Evolutionary conservation across 2,329 filamentous ascomycete species (phyloP).

Genomic region (Periconia macrospinosa): DNA sequence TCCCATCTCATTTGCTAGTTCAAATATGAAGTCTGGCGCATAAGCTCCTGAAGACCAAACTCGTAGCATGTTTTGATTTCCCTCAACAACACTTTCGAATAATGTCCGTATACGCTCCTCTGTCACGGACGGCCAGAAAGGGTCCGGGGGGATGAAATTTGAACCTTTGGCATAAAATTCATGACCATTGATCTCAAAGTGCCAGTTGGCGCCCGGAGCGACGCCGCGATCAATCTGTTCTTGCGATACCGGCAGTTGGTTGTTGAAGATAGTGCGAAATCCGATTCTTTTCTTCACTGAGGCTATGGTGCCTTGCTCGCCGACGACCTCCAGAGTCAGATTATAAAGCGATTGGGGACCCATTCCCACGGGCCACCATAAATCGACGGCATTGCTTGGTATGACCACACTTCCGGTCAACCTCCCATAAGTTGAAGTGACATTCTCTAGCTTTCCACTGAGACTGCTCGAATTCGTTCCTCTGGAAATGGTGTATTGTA

Average conservation of each 20-base stretch:
- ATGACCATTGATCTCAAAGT: slow-evolving; percentile 67
- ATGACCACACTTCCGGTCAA: slow-evolving; percentile 55
- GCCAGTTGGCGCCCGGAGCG: slow-evolving; percentile 62
- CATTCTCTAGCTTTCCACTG: slow-evolving; percentile 42
- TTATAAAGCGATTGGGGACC: slow-evolving; percentile 62
- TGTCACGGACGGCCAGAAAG: slow-evolving; percentile 65
- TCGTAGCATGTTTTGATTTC: slow-evolving; percentile 67
- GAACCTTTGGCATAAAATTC: slow-evolving; percentile 67
- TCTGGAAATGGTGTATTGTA: slow-evolving; percentile 55
- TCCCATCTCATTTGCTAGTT: slow-evolving; percentile 60
- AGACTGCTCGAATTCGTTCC: slow-evolving; percentile 44
- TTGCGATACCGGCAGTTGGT: slow-evolving; percentile 57
- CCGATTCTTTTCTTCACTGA: slow-evolving; percentile 58
- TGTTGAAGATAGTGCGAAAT: slow-evolving; percentile 65
- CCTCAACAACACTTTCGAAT: slow-evolving; percentile 58
- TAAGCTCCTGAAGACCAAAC: slow-evolving; percentile 66
- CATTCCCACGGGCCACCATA: slow-evolving; percentile 65
- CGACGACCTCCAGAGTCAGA: slow-evolving; percentile 53
- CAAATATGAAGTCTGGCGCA: slow-evolving; percentile 64
- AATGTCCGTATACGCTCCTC: slow-evolving; percentile 54
- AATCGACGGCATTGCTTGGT: slow-evolving; percentile 48
- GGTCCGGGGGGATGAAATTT: slow-evolving; percentile 65
- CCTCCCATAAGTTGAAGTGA: slow-evolving; percentile 44
- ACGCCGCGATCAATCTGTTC: slow-evolving; percentile 58
- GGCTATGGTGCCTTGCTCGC: slow-evolving; percentile 43